Evolutionary conservation across 805 yeast species (phyloP).

Genomic region (Lachancea nothofagi): DNA sequence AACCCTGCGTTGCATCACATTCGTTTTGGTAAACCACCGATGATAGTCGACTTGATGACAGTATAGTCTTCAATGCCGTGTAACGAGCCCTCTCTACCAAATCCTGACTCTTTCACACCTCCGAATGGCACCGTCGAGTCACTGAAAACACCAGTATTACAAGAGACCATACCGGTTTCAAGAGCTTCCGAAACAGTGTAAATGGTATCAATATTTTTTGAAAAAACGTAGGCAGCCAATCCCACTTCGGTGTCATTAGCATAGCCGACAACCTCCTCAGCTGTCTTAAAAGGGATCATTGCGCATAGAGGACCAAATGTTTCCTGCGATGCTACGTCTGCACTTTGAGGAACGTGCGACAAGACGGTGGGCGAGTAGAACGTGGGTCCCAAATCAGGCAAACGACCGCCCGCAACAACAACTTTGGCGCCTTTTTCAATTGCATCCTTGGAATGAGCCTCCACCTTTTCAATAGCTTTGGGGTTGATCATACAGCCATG

Average conservation of each 20-base stretch:
- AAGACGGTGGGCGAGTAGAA: constrained; percentile 54
- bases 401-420: constrained; percentile 47
- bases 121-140: constrained; percentile 56
- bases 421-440: constrained; percentile 48
- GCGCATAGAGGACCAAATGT: constrained; percentile 65
- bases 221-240: constrained; percentile 54
- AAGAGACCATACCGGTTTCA: constrained; percentile 62
- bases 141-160: constrained; percentile 53
- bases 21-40: constrained; percentile 37
- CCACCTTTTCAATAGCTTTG: constrained; percentile 47
- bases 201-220: constrained; percentile 45
- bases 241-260: constrained; percentile 56
- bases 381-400: constrained; percentile 44
- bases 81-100: constrained; percentile 64
- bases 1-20: constrained; percentile 9
- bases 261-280: constrained; percentile 46
- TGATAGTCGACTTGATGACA: constrained; percentile 45
- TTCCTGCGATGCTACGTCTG: constrained; percentile 50
- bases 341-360: constrained; percentile 45
- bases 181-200: constrained; percentile 50
- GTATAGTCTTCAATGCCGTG: constrained; percentile 59
- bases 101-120: constrained; percentile 62
- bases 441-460: constrained; percentile 51
- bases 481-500: constrained; percentile 55
- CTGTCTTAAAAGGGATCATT: constrained; percentile 46